Base-by-base conservation (phyloP, 257 asterid species). In the Przewalskia tangutica region DNA sequence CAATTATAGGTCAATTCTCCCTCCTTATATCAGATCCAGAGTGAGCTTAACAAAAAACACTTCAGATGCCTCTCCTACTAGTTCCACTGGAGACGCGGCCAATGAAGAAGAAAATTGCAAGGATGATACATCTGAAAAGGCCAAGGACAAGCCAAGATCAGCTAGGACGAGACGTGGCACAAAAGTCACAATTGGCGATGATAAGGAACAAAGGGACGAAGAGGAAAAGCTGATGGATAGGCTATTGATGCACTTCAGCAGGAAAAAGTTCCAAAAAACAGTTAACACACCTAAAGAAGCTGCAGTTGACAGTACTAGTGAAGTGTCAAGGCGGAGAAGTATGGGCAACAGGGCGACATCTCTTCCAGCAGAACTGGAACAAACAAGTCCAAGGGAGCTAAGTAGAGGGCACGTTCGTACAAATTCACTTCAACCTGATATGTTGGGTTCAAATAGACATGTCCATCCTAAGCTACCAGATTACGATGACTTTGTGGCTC, bases 381-480 rank as follows among this genome's bases (percentile, higher is more conserved):
- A 40, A 60, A 13, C 81, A 16, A 81, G 82, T 42, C 79, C 90
- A 20, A 12, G 75, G 4, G 92, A 87, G 76, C 62, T 63, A 40
- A 81, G 86, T 2, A 84, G 78, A 83, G 86, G 81, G 79, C 97
- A 87, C 16, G 55, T 79, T 16, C 89, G 98, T 14, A 81, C 95
- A 4, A n/a, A 90, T 62, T 92, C 97, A 6, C 85, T 85, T 51
- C 90, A 92, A 42, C 90, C 92, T 0, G 94, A 88, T 16, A 27
- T 82, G 76, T 44, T 82, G 58, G 84, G 85, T 32, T 63, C 81
- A n/a, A 85, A 84, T 3, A 87, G 84, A 17, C 95, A 89, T 63
- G 93, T 89, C 88, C 98, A 94, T 83, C 95, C 97, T 7, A 93
- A 89, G 86, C 67, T 92, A 81, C 97, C 95, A 3, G 97, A 95